Evolutionary conservation across 2,329 filamentous ascomycete species (phyloP), one percentile per base, ranked within the genome.

Genomic region (Ophiosphaerella narmari): DNA sequence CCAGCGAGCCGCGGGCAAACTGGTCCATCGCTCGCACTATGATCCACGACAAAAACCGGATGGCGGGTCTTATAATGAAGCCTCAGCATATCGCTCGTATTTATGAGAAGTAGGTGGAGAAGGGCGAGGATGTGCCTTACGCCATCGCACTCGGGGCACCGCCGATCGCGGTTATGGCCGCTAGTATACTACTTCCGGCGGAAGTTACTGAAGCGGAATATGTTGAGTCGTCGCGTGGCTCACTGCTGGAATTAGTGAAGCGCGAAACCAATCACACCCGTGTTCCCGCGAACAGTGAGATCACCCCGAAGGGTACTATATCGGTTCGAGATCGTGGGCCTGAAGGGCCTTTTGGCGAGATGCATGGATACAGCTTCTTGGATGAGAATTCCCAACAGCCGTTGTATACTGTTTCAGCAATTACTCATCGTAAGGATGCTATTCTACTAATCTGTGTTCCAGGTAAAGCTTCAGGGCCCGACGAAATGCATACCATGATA

Each of bases 291-390:
- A 80, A 75, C 46, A 60, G 70, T 0, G 80, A 83, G 55, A 82
- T 82, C 42, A 75, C 82, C 0, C 63, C 82, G 1, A 80, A 82
- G 48, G 80, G 80, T 2, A 76, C 72, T 0, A 53, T 78, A 12
- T 82, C 78, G 0, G 66, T 76, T 5, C 73, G 73, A 0, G 75
- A 81, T 38, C 51, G 58, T 0, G 76, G 51, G 0, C 59, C 60
- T 0, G 80, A 82, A 46, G 80, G 79, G 0, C 80, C 80, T 0
- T 82, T 82, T 61, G 79, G 77, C 0, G 80, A 80, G 32, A 59
- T 59, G 55, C 55, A 60, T 37, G 77, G 76, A 5, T 76, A 79
- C 53, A 66, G 76, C 31, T 80, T 77, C 58, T 68, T 70, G 53
- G 77, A 68, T 2, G 76, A 79, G 14, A 60, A 55, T 0, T 73